These are phyloP conservation scores for Epichloe aotearoae DNA, from an alignment of 2,329 filamentous ascomycete genomes.

Conservation along the genomic window DNA sequence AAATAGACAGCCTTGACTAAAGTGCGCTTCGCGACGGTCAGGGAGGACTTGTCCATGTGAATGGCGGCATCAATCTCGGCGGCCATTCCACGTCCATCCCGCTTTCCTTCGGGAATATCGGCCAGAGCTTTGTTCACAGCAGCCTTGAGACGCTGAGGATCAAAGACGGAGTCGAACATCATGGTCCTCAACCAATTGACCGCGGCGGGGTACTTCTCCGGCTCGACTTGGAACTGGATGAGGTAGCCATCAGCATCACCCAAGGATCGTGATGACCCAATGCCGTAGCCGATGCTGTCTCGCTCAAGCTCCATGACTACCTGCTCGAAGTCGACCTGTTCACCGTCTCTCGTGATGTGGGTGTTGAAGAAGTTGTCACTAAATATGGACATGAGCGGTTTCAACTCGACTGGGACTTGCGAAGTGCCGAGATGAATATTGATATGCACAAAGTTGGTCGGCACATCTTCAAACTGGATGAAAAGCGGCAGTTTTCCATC, in stretches of 20 bases:
- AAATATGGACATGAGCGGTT: constrained; percentile 74
- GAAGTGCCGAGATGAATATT: constrained; percentile 69
- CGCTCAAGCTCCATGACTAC: constrained; percentile 84
- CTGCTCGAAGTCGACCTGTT: constrained; percentile 75
- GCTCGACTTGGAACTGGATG: constrained; percentile 75
- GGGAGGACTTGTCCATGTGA: constrained; percentile 64
- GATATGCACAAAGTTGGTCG: constrained; percentile 83
- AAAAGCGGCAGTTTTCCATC: constrained; percentile 59
- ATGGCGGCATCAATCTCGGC: constrained; percentile 60
- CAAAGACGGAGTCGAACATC: constrained; percentile 82
- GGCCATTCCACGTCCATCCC: constrained; percentile 61
- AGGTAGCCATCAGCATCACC: constrained; percentile 72
- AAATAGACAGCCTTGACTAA: constrained; percentile 82
- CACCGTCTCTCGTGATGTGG: constrained; percentile 63
- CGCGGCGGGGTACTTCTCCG: constrained; percentile 70
- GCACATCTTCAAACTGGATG: constrained; percentile 92
- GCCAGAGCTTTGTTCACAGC: constrained; percentile 69
- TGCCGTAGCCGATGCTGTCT: constrained; percentile 74
- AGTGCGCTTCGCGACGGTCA: constrained; percentile 63
- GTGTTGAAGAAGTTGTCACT: constrained; percentile 91
- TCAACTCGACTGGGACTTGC: constrained; percentile 63
- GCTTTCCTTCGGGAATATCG: constrained; percentile 85
- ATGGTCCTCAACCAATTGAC: constrained; percentile 77
- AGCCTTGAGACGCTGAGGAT: constrained; percentile 51
- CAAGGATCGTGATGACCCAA: constrained; percentile 54